Percentiles rank a stretch among this genome's conserved stretches.
phyloP scores from a whole-genome alignment of 2,329 filamentous ascomycete species.

The Hypocreales sp. region DNA sequence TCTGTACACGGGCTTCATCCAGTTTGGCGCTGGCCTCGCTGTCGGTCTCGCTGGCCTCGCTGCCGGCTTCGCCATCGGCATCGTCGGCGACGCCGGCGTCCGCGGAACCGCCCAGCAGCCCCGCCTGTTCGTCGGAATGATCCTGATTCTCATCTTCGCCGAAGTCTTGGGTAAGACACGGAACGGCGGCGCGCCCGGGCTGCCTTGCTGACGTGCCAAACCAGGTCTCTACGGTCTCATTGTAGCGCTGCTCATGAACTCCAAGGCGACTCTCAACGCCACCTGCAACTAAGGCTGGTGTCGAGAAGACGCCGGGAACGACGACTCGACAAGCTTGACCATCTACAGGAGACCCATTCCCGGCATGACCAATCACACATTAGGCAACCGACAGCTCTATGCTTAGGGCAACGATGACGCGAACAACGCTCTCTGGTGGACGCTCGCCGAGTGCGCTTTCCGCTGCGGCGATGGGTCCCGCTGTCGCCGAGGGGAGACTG shows the following conservation, averaged over 20 bases:
- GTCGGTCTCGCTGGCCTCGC: conserved; percentile 74
- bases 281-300: conserved; percentile 33
- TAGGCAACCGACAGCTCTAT: conserved; percentile 10
- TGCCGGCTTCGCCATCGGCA: conserved; percentile 75
- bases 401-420: conserved; percentile 5
- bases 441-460: no score
- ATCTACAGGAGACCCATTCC: conserved; percentile 11
- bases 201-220: conserved; percentile 8
- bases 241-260: conserved; percentile 99
- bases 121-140: conserved; percentile 90
- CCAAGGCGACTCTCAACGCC: conserved; percentile 57
- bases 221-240: conserved; percentile 96
- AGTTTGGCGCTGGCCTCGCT: conserved; percentile 68
- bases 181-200: not conserved
- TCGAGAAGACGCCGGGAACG: no score
- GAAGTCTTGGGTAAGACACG: conserved; percentile 74
- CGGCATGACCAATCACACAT: no score
- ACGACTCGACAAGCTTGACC: conserved; percentile 21
- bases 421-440: no score
- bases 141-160: conserved; percentile 98
- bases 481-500: conserved; percentile 6
- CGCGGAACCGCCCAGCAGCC: conserved; percentile 74
- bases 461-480: not conserved
- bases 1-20: conserved; percentile 72
- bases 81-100: conserved; percentile 80